Evolutionary conservation across 1,284 basidiomycete genomes (phyloP).

Genomic region (Kalmanozyma brasiliensis): DNA sequence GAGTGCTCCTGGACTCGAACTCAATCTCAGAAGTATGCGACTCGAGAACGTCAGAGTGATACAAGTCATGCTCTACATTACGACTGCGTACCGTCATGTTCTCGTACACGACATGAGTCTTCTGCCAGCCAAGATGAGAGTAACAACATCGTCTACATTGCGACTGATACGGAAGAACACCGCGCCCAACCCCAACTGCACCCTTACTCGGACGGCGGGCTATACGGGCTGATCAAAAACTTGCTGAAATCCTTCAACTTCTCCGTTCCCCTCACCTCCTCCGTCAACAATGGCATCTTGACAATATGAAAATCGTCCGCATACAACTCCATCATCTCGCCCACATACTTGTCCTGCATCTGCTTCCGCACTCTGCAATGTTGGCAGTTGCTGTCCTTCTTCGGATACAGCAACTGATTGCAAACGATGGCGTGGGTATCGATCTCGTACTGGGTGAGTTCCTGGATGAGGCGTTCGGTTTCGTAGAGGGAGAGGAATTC

Average conservation of each 20-base stretch:
- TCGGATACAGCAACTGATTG: conserved; percentile 95
- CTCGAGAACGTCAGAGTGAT: too few species aligned
- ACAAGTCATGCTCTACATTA: too few species aligned
- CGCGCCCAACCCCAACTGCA: too few species aligned
- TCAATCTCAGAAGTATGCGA: too few species aligned
- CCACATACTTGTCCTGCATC: conserved; percentile 82
- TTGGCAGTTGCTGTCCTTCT: conserved; percentile 88
- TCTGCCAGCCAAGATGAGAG: too few species aligned
- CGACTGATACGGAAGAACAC: too few species aligned
- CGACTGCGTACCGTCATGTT: too few species aligned
- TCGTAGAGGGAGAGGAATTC: conserved; percentile 98
- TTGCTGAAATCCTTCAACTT: conserved; percentile 78
- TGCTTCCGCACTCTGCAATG: conserved; percentile 92
- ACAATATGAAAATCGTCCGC: conserved; percentile 66
- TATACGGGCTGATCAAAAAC: conserved; percentile 59
- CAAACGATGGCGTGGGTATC: conserved; percentile 99
- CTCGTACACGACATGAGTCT: too few species aligned
- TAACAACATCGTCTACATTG: too few species aligned
- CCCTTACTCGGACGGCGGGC: conserved; percentile 43
- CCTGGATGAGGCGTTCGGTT: conserved; percentile 96
- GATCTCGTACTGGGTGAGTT: conserved; percentile 94
- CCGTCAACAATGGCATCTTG: conserved; percentile 89
- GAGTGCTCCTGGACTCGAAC: too few species aligned
- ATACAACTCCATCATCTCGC: conserved; percentile 66
- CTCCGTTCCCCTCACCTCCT: conserved; percentile 94